Evolutionary conservation across 1,284 basidiomycete genomes (phyloP).

Genomic region (Cerrena zonata): DNA sequence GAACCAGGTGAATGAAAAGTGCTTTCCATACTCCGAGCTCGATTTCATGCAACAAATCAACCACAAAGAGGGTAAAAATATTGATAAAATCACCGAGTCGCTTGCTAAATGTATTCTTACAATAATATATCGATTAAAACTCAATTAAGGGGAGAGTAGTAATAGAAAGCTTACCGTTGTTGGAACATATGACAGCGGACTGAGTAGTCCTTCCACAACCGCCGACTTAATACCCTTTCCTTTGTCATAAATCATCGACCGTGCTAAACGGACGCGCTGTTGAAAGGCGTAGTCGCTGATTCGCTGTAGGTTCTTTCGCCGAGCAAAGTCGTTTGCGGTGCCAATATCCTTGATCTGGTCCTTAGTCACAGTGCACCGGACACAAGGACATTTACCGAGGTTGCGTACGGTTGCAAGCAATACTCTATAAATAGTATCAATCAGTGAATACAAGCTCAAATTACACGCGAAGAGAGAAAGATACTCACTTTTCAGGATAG

Average conservation of each 20-base stretch:
- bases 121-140: not conserved
- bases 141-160: not conserved
- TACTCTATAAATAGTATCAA: conserved; percentile 19
- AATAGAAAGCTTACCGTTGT: not conserved
- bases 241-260: not conserved
- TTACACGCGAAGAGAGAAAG: not conserved
- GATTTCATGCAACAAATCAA: conserved; percentile 25
- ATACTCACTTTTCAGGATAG: conserved; percentile 24
- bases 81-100: conserved; percentile 12
- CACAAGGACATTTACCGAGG: conserved; percentile 24
- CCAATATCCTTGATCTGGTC: not conserved
- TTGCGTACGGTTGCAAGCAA: conserved; percentile 25
- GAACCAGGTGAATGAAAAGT: conserved; percentile 20
- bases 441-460: not conserved
- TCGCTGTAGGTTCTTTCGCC: not conserved
- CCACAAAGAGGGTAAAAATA: conserved; percentile 14
- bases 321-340: not conserved
- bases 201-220: not conserved
- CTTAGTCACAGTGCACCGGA: conserved; percentile 21
- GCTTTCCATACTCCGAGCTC: conserved; percentile 25
- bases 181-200: not conserved
- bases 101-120: conserved; percentile 34
- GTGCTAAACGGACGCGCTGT: not conserved
- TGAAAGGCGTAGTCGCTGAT: not conserved
- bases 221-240: not conserved